Evolutionary conservation across 2,329 filamentous ascomycete genomes (phyloP), one percentile per base, ranked within the genome.

Genomic region (Keithomyces neogunnii): DNA sequence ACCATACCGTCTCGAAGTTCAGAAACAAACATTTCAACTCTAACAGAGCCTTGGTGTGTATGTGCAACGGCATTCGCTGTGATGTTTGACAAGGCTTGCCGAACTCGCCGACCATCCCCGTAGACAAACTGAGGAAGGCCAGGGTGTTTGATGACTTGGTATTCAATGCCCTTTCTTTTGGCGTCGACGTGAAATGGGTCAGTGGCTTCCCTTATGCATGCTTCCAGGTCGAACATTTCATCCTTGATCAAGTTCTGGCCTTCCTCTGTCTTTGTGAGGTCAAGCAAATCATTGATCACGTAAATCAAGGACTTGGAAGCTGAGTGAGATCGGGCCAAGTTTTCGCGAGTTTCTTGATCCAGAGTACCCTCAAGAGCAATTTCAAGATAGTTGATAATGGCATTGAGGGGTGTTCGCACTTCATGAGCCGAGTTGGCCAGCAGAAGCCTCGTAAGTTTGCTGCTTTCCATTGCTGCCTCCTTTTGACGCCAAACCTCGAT

Each of bases 401-500:
- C 90, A 61, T 96, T 96, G 2, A 96, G 71, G 0, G 90, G 90
- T 0, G 90, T 96, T 47, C 91, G 84, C 7, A 96, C 89, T 70
- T 96, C 90, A 57, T 96, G 91, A 0, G 90, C 90, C 0, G 89
- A 95, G 57, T 96, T 95, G 4, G 89, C 88, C 28, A 96, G 73
- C 2, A 96, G 69, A 3, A 96, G 69, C 45, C 82, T 77, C 0
- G 89, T 95, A 2, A 96, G 73, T 53, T 91, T 86, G 58, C 86
- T 95, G 62, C 75, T 92, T 59, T 95, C 86, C 53, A 95, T 64
- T 0, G 88, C 88, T 1, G 84, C 85, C 65, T 96, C 90, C 58
- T 95, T 95, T 63, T 95, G 88, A 51, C 89, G 77, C 90, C 90
- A 95, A 1, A 95, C 89, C 61, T 95, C 88, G 59, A 95, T 95